Evolutionary conservation across 2,329 filamentous ascomycete genomes (phyloP).

Genomic region (Fusarium multiceps): DNA sequence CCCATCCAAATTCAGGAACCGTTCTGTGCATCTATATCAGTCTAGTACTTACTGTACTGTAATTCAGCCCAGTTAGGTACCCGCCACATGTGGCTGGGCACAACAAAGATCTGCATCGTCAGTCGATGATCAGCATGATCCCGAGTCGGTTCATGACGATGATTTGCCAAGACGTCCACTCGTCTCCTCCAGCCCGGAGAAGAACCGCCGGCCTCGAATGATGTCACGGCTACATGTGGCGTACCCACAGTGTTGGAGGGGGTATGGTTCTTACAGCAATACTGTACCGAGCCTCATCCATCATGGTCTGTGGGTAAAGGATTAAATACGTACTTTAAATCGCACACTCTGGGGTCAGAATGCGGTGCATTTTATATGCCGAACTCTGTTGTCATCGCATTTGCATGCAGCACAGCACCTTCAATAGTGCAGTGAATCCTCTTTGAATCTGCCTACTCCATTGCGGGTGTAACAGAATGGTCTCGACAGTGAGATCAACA

Average conservation of each 20-base stretch:
- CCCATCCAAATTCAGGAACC: neutral
- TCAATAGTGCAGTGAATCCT: neutral
- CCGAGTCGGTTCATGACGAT: conserved; percentile 1
- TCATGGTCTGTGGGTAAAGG: neutral
- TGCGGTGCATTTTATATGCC: neutral
- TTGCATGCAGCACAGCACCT: neutral
- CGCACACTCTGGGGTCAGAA: neutral
- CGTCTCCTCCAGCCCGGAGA: conserved; percentile 30
- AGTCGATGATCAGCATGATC: conserved; percentile 23
- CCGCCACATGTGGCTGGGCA: conserved; percentile 31
- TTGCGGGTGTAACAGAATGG: neutral
- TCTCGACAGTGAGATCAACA: conserved; percentile 17
- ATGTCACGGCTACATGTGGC: conserved; percentile 41
- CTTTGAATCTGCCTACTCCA: neutral
- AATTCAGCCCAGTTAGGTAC: neutral
- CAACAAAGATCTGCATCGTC: conserved; percentile 18
- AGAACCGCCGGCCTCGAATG: conserved; percentile 33
- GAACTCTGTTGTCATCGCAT: neutral
- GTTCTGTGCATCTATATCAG: neutral
- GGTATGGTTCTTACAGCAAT: neutral
- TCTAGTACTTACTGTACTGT: neutral
- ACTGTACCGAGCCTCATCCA: conserved; percentile 2
- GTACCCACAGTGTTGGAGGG: conserved; percentile 25
- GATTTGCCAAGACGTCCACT: conserved; percentile 21
- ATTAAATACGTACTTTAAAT: neutral